These are phyloP conservation scores for Isatis lusitanica DNA, from an alignment of 441 rosid genomes.

Conservation along the genomic window DNA sequence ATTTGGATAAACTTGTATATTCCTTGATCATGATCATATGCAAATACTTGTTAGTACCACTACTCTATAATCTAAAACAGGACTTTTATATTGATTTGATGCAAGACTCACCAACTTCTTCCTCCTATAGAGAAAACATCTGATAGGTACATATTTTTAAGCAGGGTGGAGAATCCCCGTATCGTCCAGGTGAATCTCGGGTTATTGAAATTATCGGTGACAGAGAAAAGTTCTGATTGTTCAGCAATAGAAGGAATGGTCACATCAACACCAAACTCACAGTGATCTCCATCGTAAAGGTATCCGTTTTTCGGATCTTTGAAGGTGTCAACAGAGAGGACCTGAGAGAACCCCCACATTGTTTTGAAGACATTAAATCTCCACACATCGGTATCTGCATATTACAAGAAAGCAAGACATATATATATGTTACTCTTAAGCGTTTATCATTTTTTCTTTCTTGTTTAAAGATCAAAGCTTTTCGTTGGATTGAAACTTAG, in stretches of 20 bases:
- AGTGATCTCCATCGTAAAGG: too few relatives aligned
- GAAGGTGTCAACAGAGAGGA: too few relatives aligned
- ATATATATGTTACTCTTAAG: neutral
- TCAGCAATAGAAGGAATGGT: neutral
- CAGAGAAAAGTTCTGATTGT: slow-evolving; percentile 11
- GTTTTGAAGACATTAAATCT: too few relatives aligned
- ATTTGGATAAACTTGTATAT: neutral
- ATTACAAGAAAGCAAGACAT: neutral
- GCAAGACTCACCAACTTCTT: slow-evolving; percentile 20
- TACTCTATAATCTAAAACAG: too few relatives aligned
- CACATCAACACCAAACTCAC: too few relatives aligned
- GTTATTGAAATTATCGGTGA: neutral
- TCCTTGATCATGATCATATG: too few relatives aligned
- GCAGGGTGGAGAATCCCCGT: neutral
- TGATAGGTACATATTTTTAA: neutral
- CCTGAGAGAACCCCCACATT: too few relatives aligned
- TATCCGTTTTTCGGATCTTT: too few relatives aligned
- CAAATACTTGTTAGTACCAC: neutral
- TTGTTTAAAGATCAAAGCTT: neutral
- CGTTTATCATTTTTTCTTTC: neutral
- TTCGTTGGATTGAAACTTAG: neutral
- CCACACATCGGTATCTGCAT: neutral
- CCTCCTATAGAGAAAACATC: slow-evolving; percentile 15
- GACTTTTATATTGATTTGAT: too few relatives aligned
- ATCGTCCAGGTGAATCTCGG: slow-evolving; percentile 7